Base-by-base conservation (phyloP, 495 filamentous ascomycete species). In the Talaromyces wortmannii region DNA sequence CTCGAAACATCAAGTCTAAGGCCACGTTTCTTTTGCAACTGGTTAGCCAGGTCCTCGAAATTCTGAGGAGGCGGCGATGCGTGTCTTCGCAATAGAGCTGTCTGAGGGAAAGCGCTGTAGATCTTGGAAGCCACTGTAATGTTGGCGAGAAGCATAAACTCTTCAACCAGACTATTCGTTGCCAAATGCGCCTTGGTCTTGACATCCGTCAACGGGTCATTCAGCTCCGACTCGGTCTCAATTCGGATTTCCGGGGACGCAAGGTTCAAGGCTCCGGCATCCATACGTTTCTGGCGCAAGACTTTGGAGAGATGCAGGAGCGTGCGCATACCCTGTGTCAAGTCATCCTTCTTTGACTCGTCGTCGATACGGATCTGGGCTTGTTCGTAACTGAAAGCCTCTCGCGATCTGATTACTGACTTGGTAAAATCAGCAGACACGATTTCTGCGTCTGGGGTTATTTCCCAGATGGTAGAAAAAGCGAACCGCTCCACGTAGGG, bases 121-220 rank as follows among this genome's bases (percentile, higher is more conserved):
- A 95, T 90, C 63, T 89, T 95, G 42, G 81, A 74, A 6, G 91
- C 94, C 23, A 98, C 94, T 57, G 84, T 89, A 65, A 89, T 96
- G 71, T 97, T 98, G 75, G 95, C 94, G 64, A 97, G 89, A 63
- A 97, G 79, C 94, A 98, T 98, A 78, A 98, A 97, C 62, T 98
- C 94, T 64, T 98, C 94, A 23, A 98, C 94, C 6, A 98, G 80
- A 23, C 92, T 97, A 76, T 97, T 97, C 53, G 94, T 98, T 63
- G 90, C 90, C n/a, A 97, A 83, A 56, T 88, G 82, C 53, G 90
- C 78, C 68, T 97, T 98, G 1, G 90, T 95, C 74, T 97, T 90
- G 57, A 99, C 87, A 64, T 99, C 95, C 6, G 71, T 68, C 51
- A 96, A 85, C 0, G 94, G 95, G 64, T 97, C 94, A 5, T 91